phyloP scores from a whole-genome alignment of 2,329 filamentous ascomycete species.

The Trichocomaceae sp. region DNA sequence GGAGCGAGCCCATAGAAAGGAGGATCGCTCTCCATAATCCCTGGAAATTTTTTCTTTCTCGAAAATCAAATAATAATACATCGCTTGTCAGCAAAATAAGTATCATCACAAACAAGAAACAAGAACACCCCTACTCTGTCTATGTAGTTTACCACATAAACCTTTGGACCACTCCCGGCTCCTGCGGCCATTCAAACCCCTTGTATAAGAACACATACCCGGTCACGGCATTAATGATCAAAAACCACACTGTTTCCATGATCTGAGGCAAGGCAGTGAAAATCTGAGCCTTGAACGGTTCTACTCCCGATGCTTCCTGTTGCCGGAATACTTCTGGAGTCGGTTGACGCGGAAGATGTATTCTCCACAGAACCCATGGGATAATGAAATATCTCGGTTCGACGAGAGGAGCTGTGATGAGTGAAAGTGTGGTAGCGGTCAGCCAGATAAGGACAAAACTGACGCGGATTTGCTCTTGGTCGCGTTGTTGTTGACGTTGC shows the following conservation, averaged over 20 bases:
- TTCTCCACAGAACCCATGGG: constrained; percentile 86
- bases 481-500: constrained; percentile 24
- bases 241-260: constrained; percentile 53
- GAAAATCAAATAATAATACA: neutral
- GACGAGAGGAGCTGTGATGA: constrained; percentile 84
- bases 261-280: constrained; percentile 26
- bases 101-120: neutral
- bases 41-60: neutral
- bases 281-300: constrained; percentile 21
- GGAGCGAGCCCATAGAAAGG: neutral
- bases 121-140: neutral
- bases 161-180: constrained; percentile 52
- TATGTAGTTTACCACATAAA: constrained; percentile 49
- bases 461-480: constrained; percentile 28
- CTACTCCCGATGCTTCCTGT: constrained; percentile 15
- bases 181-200: constrained; percentile 53
- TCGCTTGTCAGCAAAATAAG: neutral
- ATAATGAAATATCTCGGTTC: constrained; percentile 95
- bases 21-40: neutral
- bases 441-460: constrained; percentile 58
- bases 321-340: constrained; percentile 25
- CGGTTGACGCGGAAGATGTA: constrained; percentile 59
- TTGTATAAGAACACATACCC: constrained; percentile 52
- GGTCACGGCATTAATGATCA: constrained; percentile 47
- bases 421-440: constrained; percentile 64